Base-by-base conservation (phyloP, 2,329 filamentous ascomycete species). In the Penicillium verrucosum region DNA sequence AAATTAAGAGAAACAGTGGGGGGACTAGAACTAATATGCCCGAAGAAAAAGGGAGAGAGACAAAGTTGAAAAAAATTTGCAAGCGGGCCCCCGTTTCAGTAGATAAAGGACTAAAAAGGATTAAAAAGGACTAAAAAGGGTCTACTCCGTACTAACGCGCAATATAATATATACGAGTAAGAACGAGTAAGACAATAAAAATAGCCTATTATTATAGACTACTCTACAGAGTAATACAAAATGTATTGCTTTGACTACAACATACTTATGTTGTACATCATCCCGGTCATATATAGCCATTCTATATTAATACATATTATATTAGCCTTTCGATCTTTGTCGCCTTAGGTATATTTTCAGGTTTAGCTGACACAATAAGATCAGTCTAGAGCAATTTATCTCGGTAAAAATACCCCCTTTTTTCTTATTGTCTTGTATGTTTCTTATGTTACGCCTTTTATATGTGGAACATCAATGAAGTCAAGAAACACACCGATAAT, bases 21-120 rank as follows among this genome's bases (percentile, higher is more conserved):
- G 48, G 27, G 37, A 16, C 29, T 32, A 42, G 48, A 51, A 34
- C 18, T 43, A 23, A 51, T 51, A 42, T 32, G 34, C n/a, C 18
- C 21, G 12, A 45, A 25, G 4, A 18, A 29, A 44, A 25, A 34
- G 30, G n/a, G 18, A 34, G 25, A 34, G 25, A 18, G 18, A 18
- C 18, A 18, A 21, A 36, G 27, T 18, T 18, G 18, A 18, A 18
- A 18, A 51, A 21, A 8, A 30, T 51, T 44, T 14, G 10, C 38
- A 30, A 51, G 49, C 49, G 49, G 48, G 37, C 29, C 40, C 25
- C 49, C 49, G 38, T 51, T 44, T 44, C 21, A 51, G 38, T 11
- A 51, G 29, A 51, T 43, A 50, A 51, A 50, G 47, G 36, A 34
- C 21, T 42, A 6, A 42, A 18, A 51, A 50, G 47, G 36, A 34